phyloP scores from a whole-genome alignment of 805 yeast genomes.

The Wickerhamomyces xylosicus region DNA sequence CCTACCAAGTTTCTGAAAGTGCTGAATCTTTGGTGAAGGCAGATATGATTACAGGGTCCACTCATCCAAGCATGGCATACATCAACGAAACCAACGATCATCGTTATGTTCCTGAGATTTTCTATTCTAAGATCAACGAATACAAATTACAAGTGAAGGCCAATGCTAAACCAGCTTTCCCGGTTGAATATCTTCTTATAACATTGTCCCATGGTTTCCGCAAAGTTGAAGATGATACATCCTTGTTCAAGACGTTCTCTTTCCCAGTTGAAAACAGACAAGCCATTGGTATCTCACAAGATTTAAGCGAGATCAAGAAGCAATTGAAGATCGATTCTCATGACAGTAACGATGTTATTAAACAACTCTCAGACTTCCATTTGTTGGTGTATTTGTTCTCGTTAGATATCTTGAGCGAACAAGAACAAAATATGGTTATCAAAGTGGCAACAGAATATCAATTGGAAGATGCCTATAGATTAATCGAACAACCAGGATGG shows the following conservation, averaged over 20 bases:
- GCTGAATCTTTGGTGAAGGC: slow-evolving; percentile 88
- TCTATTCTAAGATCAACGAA: slow-evolving; percentile 76
- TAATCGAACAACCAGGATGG: slow-evolving; percentile 68
- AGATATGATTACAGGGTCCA: slow-evolving; percentile 75
- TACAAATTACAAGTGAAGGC: slow-evolving; percentile 81
- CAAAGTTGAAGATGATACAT: slow-evolving; percentile 42
- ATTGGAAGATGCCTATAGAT: slow-evolving; percentile 34
- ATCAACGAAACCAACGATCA: slow-evolving; percentile 62
- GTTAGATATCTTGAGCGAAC: slow-evolving; percentile 43
- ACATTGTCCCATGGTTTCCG: slow-evolving; percentile 84
- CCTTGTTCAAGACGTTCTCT: slow-evolving; percentile 35
- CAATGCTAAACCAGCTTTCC: slow-evolving; percentile 85
- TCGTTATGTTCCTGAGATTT: slow-evolving; percentile 91
- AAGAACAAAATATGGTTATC: slow-evolving; percentile 42
- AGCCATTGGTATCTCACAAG: slow-evolving; percentile 65
- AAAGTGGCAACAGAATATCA: slow-evolving; percentile 34
- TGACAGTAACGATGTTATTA: slow-evolving; percentile 21
- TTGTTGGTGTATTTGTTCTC: slow-evolving; percentile 47
- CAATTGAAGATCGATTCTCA: slow-evolving; percentile 31
- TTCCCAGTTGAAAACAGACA: slow-evolving; percentile 80
- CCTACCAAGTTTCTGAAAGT: slow-evolving; percentile 80
- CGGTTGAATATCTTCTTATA: slow-evolving; percentile 82
- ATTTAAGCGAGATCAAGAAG: slow-evolving; percentile 40
- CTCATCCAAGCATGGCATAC: slow-evolving; percentile 81
- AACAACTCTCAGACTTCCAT: slow-evolving; percentile 63